Evolutionary conservation across 352 stramenopile genomes (phyloP), one percentile per base, ranked within the genome.

Genomic region (Phytopythium sindhum): DNA sequence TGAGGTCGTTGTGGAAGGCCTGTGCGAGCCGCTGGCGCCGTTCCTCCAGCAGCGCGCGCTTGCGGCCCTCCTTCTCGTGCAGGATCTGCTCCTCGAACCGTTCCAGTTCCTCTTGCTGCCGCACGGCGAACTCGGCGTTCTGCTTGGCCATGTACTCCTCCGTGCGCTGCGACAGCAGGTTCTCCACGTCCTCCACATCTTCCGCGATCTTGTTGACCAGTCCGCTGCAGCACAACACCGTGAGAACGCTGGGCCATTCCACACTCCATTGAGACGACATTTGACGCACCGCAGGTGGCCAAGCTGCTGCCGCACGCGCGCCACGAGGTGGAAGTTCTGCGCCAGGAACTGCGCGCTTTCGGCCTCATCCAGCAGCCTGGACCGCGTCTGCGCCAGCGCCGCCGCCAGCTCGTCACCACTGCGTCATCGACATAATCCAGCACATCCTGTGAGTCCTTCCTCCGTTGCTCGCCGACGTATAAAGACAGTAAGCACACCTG

Each of bases 51-150:
- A 89, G 33, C 61, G 87, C 73, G 15, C 74, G 72, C 60, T 77
- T 87, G 11, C 82, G 75, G 6, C 75, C 72, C 42, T 93, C 83
- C 28, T 89, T 91, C 63, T 91, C 79, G 33, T 74, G 57, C 29
- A 89, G 61, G 44, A 92, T 90, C 1, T 61, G 67, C 21, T 69
- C 45, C 52, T 95, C 87, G 35, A 92, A 94, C 0, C 66, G 68
- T 60, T 95, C 87, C 1, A 95, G 70, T 48, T 93, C 84, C 35
- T 88, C 66, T 66, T 95, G 82, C 67, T 93, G 78, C 8, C 78
- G 74, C 21, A 67, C 63, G 0, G 84, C 86, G 35, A 93, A 93
- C 51, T 68, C 70, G 3, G 86, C 86, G 57, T 95, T 95, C 66
- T 93, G 78, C 2, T 68, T 61, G 10, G 85, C 84, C 66, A 88